Percentiles rank a stretch among this genome's conserved stretches.
Evolutionary conservation across 2,329 filamentous ascomycete species (phyloP).

Genomic region (Fusarium goolgardi): DNA sequence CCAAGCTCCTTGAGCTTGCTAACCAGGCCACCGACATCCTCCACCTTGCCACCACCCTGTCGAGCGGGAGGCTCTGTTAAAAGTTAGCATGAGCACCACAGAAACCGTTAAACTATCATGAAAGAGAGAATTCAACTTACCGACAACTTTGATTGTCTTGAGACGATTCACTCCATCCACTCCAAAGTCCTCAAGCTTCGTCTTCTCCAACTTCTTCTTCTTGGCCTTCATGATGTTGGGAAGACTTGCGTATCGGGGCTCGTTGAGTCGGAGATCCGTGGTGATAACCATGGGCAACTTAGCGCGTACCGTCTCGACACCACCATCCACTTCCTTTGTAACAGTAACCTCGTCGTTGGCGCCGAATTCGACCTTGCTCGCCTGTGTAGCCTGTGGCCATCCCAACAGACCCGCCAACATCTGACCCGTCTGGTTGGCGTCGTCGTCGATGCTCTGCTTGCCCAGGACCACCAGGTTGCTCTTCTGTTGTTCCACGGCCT

Average conservation of each 20-base stretch:
- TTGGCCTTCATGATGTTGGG: conserved; percentile 99
- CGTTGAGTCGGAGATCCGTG: conserved; percentile 92
- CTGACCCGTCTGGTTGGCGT: conserved; percentile 94
- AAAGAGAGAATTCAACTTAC: conserved; percentile 59
- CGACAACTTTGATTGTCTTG: conserved; percentile 89
- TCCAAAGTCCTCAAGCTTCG: conserved; percentile 84
- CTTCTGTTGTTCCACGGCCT: conserved; percentile 83
- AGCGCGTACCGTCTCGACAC: conserved; percentile 86
- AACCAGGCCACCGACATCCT: conserved; percentile 95
- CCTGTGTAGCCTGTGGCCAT: conserved; percentile 96
- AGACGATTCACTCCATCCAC: conserved; percentile 79
- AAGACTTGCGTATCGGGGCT: conserved; percentile 93
- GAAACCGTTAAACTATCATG: background rate
- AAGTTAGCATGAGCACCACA: conserved; percentile 16
- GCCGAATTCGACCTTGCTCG: conserved; percentile 82
- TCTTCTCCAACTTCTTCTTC: conserved; percentile 99
- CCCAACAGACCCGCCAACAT: conserved; percentile 94
- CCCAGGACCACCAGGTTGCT: conserved; percentile 93
- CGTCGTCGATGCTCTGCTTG: conserved; percentile 98
- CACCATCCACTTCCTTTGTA: conserved; percentile 93
- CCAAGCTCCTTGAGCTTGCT: conserved; percentile 95
- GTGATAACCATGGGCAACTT: conserved; percentile 94
- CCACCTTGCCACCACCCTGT: conserved; percentile 95
- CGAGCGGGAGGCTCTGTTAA: conserved; percentile 81
- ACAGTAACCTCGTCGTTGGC: conserved; percentile 78